Evolutionary conservation across 2,329 filamentous ascomycete genomes (phyloP), one percentile per base, ranked within the genome.

Genomic region (Hypoxylon sp.): DNA sequence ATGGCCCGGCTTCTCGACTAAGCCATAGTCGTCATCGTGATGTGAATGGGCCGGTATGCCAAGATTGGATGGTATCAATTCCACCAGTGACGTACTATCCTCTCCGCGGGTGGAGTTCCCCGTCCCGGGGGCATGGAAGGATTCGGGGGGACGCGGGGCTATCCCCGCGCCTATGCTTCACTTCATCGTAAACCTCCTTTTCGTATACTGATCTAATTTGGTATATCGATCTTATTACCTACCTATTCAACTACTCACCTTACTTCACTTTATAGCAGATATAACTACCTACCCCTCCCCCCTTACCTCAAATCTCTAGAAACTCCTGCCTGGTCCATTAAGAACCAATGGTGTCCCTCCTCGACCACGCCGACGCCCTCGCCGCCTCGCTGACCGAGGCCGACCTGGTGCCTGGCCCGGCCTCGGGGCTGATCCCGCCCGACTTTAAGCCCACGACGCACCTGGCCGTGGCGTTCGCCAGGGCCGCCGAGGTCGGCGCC

Each of bases 391-490:
- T 82, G 10, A 68, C 72, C n/a, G 67, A 76, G 24, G 78, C 78
- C 17, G 73, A 74, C 22, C 75, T 82, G n/a, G 75, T 78, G 2
- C 80, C 79, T 3, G 79, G 80, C 8, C 59, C 75, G 2, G 79
- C 79, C n/a, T 69, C 71, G 7, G 67, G 37, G 13, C 66, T 85
- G 44, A 79, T 85, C 41, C 78, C 81, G 0, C 65, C 72, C 8
- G 68, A 65, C 24, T 85, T 85, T 71, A 73, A 72, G 46, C 81
- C 82, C 1, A 75, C 73, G 3, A 77, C 79, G 4, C 65, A 77
- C 32, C 76, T 85, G 4, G 63, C 64, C 6, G 70, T 85, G 13
- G 68, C 74, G 8, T 77, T 78, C 53, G 73, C 58, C n/a, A 76
- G 74, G 54, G 56, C 60, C 3, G 73, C 79, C 2, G 65, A 76